A percentile compares a stretch with the other conserved stretches of the same genome.
phyloP scores from a whole-genome alignment of 2,329 filamentous ascomycete genomes.

The Neofusicoccum sp. region DNA sequence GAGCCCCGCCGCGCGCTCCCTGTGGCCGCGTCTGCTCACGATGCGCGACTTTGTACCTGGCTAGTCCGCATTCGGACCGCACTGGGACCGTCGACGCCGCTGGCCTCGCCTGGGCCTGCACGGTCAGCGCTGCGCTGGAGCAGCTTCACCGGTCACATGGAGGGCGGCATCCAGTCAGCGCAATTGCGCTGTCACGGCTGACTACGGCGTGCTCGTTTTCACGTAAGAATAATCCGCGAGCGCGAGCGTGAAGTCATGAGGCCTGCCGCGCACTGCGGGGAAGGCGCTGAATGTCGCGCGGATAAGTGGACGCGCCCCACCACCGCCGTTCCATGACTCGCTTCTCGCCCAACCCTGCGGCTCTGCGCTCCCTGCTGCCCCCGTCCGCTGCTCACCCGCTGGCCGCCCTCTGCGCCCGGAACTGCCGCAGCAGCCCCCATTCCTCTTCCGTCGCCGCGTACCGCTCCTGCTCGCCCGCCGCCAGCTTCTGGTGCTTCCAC shows the following conservation, averaged over 20 bases:
- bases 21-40: background rate
- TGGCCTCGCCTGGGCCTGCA: conserved; percentile 3
- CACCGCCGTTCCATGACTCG: conserved; percentile 1
- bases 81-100: background rate
- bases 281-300: conserved; percentile 6
- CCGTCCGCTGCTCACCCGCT: conserved; percentile 4
- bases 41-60: conserved; percentile 17
- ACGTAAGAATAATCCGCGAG: conserved; percentile 8
- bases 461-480: conserved; percentile 30
- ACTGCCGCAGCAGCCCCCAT: conserved; percentile 27
- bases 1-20: background rate
- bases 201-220: conserved; percentile 13
- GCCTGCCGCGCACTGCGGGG: conserved; percentile 11
- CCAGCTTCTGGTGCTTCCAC: conserved; percentile 57
- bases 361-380: conserved; percentile 3
- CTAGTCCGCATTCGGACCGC: conserved; percentile 12
- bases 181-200: conserved; percentile 9
- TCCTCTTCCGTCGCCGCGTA: conserved; percentile 29
- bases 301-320: conserved; percentile 10
- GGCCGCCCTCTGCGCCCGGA: conserved; percentile 26
- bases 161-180: conserved; percentile 7
- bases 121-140: background rate
- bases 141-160: conserved; percentile 12
- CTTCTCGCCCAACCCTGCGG: background rate
- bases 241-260: conserved; percentile 14